Percentiles rank a stretch among this genome's conserved stretches.
Evolutionary conservation across 345 rosid species (phyloP).

Genomic region (Salix purpurea): DNA sequence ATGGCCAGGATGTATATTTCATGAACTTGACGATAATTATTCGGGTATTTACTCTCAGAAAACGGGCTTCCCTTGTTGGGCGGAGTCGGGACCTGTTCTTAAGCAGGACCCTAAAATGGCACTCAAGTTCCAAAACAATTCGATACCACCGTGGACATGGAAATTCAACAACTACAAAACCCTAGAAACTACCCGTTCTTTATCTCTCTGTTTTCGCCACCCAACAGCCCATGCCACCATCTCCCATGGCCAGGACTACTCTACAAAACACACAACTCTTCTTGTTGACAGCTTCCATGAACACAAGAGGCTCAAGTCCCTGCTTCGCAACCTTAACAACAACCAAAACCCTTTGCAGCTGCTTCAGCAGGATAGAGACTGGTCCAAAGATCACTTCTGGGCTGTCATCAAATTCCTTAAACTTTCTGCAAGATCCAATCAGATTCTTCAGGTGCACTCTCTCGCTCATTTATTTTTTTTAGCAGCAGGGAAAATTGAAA

Average conservation of each 20-base stretch:
- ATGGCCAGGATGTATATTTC: no score
- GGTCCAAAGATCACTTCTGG: conserved; percentile 64
- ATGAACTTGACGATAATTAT: no score
- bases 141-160: neutral
- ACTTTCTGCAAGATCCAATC: conserved; percentile 36
- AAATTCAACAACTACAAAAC: neutral
- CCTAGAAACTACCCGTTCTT: neutral
- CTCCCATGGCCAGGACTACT: neutral
- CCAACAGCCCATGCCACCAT: neutral
- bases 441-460: conserved; percentile 53
- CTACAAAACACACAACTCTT: conserved; percentile 36
- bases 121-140: no score
- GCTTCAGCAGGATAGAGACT: conserved; percentile 61
- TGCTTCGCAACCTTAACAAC: conserved; percentile 32
- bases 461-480: neutral
- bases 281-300: conserved; percentile 41
- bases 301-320: conserved; percentile 36
- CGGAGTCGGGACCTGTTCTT: no score
- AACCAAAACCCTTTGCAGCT: conserved; percentile 44
- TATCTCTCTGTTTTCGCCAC: neutral
- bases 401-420: conserved; percentile 49
- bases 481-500: neutral
- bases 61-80: no score
- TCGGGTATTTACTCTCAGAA: no score
- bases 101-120: no score